Evolutionary conservation across 352 stramenopile species (phyloP).

Genomic region (Phytophthora quininea): DNA sequence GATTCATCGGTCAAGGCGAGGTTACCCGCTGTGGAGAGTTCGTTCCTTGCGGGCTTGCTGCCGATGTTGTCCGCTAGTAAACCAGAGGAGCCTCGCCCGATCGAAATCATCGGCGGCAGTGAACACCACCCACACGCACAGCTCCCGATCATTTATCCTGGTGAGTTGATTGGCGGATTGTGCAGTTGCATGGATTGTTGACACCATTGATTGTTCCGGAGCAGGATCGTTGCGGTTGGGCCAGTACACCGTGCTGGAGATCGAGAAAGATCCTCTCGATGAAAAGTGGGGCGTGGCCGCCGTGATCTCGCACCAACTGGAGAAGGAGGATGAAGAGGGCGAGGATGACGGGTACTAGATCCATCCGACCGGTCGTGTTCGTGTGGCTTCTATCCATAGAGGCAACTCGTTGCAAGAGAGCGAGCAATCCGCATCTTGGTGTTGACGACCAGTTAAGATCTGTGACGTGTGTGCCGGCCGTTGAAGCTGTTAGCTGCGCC

Average conservation of each 20-base stretch:
- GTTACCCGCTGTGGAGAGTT: constrained; percentile 47
- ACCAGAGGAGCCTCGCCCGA: constrained; percentile 24
- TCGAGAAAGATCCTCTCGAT: constrained; percentile 57
- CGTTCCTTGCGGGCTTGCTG: constrained; percentile 39
- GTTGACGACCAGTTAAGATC: too few species aligned
- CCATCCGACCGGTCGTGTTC: too few species aligned
- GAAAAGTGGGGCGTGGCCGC: constrained; percentile 56
- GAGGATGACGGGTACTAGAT: constrained; percentile 17
- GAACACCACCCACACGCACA: constrained; percentile 50
- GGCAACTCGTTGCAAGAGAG: too few species aligned
- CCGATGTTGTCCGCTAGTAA: constrained; percentile 40
- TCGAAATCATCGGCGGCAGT: constrained; percentile 69
- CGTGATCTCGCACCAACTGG: constrained; percentile 49
- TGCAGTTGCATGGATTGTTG: constrained; percentile 5
- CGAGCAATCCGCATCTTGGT: too few species aligned
- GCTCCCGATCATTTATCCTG: constrained; percentile 66
- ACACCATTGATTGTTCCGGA: background rate
- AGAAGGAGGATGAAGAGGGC: constrained; percentile 28
- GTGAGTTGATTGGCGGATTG: constrained; percentile 25
- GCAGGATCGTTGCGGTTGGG: constrained; percentile 67
- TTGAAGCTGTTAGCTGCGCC: background rate
- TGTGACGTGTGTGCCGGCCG: too few species aligned
- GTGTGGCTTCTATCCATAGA: too few species aligned
- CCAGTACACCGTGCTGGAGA: constrained; percentile 79
- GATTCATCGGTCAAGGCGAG: constrained; percentile 48